Evolutionary conservation across 2,329 filamentous ascomycete genomes (phyloP).

Genomic region (Trichophyton benhamiae): DNA sequence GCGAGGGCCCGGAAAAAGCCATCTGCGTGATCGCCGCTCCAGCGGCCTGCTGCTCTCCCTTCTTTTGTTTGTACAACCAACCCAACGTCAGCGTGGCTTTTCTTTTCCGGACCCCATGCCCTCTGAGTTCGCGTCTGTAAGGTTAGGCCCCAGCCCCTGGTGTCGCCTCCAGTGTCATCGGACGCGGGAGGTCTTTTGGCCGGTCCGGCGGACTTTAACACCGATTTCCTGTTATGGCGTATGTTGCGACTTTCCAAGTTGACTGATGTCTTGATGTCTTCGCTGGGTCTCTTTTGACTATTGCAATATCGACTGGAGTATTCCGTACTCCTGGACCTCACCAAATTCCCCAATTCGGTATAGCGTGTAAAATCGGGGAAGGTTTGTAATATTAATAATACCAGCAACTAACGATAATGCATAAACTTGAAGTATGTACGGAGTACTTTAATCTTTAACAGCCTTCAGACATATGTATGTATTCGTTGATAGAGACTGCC

Average conservation of each 20-base stretch:
- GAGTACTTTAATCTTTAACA: constrained; percentile 1
- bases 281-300: too few species aligned
- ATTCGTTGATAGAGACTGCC: constrained; percentile 1
- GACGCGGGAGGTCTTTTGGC: background rate
- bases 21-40: background rate
- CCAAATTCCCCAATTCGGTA: too few species aligned
- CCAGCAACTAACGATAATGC: background rate
- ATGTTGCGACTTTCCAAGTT: too few species aligned
- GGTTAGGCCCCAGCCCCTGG: background rate
- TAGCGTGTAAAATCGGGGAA: background rate
- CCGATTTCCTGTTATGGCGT: background rate
- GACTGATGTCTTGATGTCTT: too few species aligned
- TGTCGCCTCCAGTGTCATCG: background rate
- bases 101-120: background rate
- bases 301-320: too few species aligned
- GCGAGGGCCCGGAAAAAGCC: background rate
- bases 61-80: background rate
- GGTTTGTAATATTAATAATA: background rate
- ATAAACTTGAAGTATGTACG: background rate
- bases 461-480: background rate
- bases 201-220: background rate
- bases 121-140: background rate
- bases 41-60: background rate
- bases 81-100: background rate
- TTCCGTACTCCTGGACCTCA: too few species aligned